Evolutionary conservation across 1,284 basidiomycete genomes (phyloP).

Genomic region (Waitea zeae): DNA sequence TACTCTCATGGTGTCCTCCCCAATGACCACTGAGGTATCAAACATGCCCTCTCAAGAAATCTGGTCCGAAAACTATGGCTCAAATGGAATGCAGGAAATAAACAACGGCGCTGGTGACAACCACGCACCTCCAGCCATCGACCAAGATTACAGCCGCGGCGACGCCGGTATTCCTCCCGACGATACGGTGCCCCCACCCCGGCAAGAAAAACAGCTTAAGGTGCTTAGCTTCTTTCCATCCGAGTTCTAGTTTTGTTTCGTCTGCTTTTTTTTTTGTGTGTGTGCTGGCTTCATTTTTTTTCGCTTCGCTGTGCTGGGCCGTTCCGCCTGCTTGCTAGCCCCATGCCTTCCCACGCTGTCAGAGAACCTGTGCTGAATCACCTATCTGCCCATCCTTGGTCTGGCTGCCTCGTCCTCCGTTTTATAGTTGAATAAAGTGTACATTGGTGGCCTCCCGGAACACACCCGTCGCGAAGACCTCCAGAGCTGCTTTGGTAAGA

Average conservation of each 20-base stretch:
- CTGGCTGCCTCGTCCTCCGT: constrained; percentile 12
- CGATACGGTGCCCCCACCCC: constrained; percentile 20
- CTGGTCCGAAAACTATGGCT: too few species aligned
- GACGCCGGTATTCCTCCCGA: constrained; percentile 13
- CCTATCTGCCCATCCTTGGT: too few species aligned
- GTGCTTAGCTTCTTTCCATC: constrained; percentile 53
- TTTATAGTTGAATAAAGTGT: constrained; percentile 75
- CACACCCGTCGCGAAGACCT: constrained; percentile 70
- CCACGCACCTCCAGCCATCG: too few species aligned
- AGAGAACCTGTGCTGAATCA: constrained; percentile 7
- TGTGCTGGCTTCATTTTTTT: too few species aligned
- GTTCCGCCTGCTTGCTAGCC: constrained; percentile 2
- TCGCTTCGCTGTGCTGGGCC: constrained; percentile 1
- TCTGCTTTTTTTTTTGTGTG: not conserved
- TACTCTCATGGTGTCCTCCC: too few species aligned
- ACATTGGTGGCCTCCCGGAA: constrained; percentile 74
- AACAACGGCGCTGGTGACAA: too few species aligned
- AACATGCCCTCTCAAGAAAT: too few species aligned
- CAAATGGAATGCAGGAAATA: too few species aligned
- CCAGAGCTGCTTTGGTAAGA: constrained; percentile 68
- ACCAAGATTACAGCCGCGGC: constrained; percentile 28
- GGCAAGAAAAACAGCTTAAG: constrained; percentile 67
- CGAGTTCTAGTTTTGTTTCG: constrained; percentile 3
- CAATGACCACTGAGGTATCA: too few species aligned
- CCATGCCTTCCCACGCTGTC: constrained; percentile 7